Evolutionary conservation across 1,284 basidiomycete species (phyloP).

Genomic region (Spongispora temasekensis): DNA sequence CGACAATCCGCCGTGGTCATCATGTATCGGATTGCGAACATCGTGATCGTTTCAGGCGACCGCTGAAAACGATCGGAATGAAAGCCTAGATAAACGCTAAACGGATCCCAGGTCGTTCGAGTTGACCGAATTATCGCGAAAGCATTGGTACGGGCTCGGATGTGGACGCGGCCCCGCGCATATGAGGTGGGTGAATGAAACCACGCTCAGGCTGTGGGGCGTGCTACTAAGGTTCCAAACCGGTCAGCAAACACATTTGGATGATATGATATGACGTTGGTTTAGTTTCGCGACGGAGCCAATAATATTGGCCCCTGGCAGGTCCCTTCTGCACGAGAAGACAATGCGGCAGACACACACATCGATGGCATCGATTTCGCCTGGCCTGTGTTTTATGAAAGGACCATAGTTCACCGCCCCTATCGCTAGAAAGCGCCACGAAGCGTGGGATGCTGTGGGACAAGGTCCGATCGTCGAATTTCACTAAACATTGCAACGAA

Average conservation of each 20-base stretch:
- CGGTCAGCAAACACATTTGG: constrained; percentile 3
- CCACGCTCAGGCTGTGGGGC: constrained; percentile 2
- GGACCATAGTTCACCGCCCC: constrained; percentile 6
- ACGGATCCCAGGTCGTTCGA: too few relatives aligned
- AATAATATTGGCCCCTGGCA: constrained; percentile 9
- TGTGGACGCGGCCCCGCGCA: neutral
- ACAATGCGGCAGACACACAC: constrained; percentile 30
- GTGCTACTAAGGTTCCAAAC: constrained; percentile 6
- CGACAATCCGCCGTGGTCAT: constrained; percentile 24
- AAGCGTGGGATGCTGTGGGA: constrained; percentile 3
- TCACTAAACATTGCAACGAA: constrained; percentile 13
- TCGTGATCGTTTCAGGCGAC: constrained; percentile 12
- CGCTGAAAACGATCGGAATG: constrained; percentile 11
- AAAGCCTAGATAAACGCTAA: constrained; percentile 10
- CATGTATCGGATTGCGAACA: constrained; percentile 11
- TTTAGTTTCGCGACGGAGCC: constrained; percentile 18
- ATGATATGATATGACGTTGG: constrained; percentile 20
- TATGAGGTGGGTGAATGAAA: neutral
- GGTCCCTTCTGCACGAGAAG: constrained; percentile 9
- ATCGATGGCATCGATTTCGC: constrained; percentile 14
- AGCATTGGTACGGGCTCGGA: constrained; percentile 1
- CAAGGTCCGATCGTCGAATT: constrained; percentile 5
- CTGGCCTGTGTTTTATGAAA: constrained; percentile 17
- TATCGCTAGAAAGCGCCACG: constrained; percentile 14
- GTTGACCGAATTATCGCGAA: too few relatives aligned